Evolutionary conservation across 2,329 filamentous ascomycete genomes (phyloP).

Genomic region (Periconia digitata): DNA sequence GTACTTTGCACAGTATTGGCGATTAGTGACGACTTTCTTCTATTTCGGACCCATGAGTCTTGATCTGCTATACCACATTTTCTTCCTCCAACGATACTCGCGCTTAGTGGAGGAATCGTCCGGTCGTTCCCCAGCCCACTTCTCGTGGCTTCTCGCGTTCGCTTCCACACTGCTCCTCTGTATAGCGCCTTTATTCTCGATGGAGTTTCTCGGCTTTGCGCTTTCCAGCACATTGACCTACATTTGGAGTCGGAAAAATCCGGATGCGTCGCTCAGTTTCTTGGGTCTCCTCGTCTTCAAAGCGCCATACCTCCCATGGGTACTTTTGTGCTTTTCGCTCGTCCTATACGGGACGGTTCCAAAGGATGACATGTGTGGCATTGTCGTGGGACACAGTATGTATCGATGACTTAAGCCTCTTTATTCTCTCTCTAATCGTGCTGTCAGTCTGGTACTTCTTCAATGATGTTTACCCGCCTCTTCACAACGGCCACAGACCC

Average conservation of each 20-base stretch:
- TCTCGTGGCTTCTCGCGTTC: constrained; percentile 91
- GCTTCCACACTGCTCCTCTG: constrained; percentile 76
- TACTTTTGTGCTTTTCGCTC: constrained; percentile 88
- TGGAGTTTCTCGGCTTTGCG: constrained; percentile 92
- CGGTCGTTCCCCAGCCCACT: constrained; percentile 87
- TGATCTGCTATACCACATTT: constrained; percentile 95
- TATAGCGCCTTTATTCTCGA: constrained; percentile 82
- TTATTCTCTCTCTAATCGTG: constrained; percentile 13
- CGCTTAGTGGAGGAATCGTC: constrained; percentile 92
- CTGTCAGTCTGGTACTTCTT: constrained; percentile 89
- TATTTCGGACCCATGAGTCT: constrained; percentile 95
- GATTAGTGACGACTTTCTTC: constrained; percentile 91
- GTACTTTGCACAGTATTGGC: constrained; percentile 74
- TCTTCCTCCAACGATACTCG: constrained; percentile 96
- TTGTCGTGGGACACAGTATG: constrained; percentile 81
- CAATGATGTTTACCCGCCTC: constrained; percentile 89
- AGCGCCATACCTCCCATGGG: constrained; percentile 94
- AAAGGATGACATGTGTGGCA: constrained; percentile 94
- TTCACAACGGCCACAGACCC: constrained; percentile 81
- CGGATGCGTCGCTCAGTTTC: constrained; percentile 83
- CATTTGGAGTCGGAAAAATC: constrained; percentile 95
- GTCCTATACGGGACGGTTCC: constrained; percentile 88
- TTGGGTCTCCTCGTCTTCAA: constrained; percentile 87
- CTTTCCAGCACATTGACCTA: constrained; percentile 93
- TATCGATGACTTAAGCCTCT: not conserved